Percentiles rank a stretch among this genome's conserved stretches.
These are phyloP conservation scores for Salvia hispanica DNA, from an alignment of 257 asterid genomes.

Conservation along the genomic window DNA sequence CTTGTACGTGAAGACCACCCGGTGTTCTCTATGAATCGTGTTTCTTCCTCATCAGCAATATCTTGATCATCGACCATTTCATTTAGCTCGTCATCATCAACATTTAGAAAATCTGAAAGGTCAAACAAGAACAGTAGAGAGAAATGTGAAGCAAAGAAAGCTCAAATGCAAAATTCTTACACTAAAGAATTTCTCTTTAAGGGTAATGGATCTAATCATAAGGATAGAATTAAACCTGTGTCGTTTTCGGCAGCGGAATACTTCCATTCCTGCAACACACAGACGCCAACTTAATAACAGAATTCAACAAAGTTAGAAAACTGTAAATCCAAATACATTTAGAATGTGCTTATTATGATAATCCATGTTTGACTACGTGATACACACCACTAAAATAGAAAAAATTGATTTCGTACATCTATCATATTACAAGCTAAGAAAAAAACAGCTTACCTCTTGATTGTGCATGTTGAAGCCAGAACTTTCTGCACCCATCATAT, in stretches of 20 bases:
- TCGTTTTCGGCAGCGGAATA: conserved; percentile 55
- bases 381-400: too few relatives aligned
- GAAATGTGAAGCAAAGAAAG: background rate
- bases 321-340: conserved; percentile 13
- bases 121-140: conserved; percentile 29
- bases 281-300: conserved; percentile 8
- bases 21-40: conserved; percentile 68
- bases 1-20: conserved; percentile 99
- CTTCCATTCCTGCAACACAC: conserved; percentile 57
- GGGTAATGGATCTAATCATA: conserved; percentile 8
- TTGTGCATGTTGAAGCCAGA: conserved; percentile 41
- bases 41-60: conserved; percentile 58
- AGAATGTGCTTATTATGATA: background rate
- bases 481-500: conserved; percentile 41
- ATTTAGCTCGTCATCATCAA: conserved; percentile 77
- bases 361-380: too few relatives aligned
- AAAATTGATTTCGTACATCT: too few relatives aligned
- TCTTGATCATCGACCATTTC: conserved; percentile 66
- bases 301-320: background rate
- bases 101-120: conserved; percentile 76
- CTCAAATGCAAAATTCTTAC: background rate
- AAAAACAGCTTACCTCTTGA: conserved; percentile 54
- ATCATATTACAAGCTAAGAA: background rate
- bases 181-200: background rate
- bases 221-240: conserved; percentile 59